These are phyloP conservation scores for Leishmania braziliensis DNA, from an alignment of 208 protist species.

Conservation along the genomic window DNA sequence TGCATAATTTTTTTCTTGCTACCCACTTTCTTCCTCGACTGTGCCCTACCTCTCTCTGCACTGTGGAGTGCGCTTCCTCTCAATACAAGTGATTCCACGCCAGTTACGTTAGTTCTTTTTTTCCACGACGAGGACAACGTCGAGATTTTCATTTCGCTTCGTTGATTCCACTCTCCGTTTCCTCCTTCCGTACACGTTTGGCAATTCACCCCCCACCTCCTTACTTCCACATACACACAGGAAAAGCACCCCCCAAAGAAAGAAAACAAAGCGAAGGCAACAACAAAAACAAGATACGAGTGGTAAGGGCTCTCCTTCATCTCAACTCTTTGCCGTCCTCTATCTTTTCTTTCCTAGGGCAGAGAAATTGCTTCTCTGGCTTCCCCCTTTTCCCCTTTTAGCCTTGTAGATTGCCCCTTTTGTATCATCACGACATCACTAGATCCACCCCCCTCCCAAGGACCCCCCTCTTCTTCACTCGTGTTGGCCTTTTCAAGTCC, in stretches of 20 bases:
- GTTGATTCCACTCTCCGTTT: neutral
- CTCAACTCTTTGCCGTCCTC: neutral
- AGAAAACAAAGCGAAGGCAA: neutral
- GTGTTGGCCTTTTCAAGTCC: neutral
- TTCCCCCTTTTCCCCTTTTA: neutral
- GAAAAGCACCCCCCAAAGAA: neutral
- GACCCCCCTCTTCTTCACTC: neutral
- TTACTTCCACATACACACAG: neutral
- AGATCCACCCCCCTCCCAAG: neutral
- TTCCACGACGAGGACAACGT: neutral
- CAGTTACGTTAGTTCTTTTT: neutral
- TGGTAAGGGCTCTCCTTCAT: neutral
- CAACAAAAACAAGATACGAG: neutral
- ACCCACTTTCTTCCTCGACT: neutral
- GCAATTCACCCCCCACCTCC: neutral
- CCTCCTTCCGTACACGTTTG: neutral
- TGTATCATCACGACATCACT: neutral
- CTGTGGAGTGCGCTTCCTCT: neutral
- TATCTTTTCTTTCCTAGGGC: neutral
- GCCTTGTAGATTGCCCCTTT: neutral
- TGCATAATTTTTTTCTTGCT: neutral
- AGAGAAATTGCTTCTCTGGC: neutral
- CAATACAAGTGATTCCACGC: neutral
- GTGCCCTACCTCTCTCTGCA: neutral
- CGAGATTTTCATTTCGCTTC: constrained; percentile 1